Conservation (phyloP, 768 basidiomycete species). For the Lyophyllum semitale region DNA sequence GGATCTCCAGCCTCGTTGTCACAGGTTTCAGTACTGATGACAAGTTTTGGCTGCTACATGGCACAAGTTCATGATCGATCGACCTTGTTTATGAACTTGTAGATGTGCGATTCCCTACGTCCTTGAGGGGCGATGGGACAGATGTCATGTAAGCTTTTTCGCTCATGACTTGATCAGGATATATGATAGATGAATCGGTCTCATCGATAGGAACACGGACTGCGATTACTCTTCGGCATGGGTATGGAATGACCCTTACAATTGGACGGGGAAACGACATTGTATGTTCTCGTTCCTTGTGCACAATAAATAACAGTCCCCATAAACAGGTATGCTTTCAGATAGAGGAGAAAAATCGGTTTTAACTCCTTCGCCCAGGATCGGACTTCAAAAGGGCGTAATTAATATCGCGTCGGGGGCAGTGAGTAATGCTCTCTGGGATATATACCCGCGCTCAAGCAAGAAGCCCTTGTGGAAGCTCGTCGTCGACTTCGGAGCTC, state of each 20-base stretch:
- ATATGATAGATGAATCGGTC: neutral
- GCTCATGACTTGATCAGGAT: neutral
- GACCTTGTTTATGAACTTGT: neutral
- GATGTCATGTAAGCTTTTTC: constrained; percentile 78
- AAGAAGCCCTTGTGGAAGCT: constrained; percentile 94
- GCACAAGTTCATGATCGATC: neutral
- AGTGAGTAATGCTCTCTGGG: constrained; percentile 93
- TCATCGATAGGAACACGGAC: constrained; percentile 78
- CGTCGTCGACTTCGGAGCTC: constrained; percentile 83
- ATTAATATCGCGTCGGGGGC: constrained; percentile 89
- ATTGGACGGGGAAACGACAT: constrained; percentile 96
- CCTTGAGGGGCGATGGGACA: constrained; percentile 86
- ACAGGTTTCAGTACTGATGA: constrained; percentile 62
- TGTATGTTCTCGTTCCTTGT: constrained; percentile 38
- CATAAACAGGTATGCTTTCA: constrained; percentile 62
- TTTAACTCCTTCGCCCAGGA: constrained; percentile 43
- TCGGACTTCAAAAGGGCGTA: constrained; percentile 94
- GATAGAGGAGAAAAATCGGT: neutral
- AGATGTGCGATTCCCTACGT: constrained; percentile 95
- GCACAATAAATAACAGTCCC: neutral
- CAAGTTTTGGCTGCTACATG: constrained; percentile 21
- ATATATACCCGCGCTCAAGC: constrained; percentile 80
- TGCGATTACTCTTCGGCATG: constrained; percentile 97
- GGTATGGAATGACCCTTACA: constrained; percentile 95
- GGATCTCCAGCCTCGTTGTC: no score